These are phyloP conservation scores for Thinopyrum elongatum DNA, from an alignment of 176 grass and related monocot species.

Conservation along the genomic window DNA sequence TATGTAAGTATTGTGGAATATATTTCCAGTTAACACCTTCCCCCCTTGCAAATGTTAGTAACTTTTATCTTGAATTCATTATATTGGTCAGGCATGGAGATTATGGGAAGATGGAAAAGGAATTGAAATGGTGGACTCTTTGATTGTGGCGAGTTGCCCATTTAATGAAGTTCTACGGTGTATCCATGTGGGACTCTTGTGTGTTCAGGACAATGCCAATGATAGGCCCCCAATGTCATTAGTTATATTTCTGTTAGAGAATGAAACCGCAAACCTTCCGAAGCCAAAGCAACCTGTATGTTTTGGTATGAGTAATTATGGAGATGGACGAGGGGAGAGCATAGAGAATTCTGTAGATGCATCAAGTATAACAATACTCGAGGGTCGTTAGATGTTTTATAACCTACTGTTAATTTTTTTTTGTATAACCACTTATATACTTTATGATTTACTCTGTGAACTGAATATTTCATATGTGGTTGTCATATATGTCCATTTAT, in stretches of 20 bases:
- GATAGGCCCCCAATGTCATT: slow-evolving; percentile 46
- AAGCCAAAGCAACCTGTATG: slow-evolving; percentile 13
- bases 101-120: slow-evolving; percentile 38
- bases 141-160: slow-evolving; percentile 1
- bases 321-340: background rate
- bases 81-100: slow-evolving; percentile 44
- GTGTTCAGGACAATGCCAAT: slow-evolving; percentile 42
- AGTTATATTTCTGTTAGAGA: slow-evolving; percentile 44
- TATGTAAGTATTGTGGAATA: slow-evolving; percentile 33
- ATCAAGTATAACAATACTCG: background rate
- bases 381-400: background rate
- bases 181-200: slow-evolving; percentile 46
- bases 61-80: background rate
- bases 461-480: no score
- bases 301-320: background rate
- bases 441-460: no score
- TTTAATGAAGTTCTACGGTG: slow-evolving; percentile 22
- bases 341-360: background rate
- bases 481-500: no score
- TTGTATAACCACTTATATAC: background rate
- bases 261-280: slow-evolving; percentile 17
- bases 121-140: slow-evolving; percentile 34
- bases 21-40: background rate
- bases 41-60: background rate
- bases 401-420: background rate